A percentile compares a stretch with the other conserved stretches of the same genome.
Conservation (phyloP, 2,329 filamentous ascomycete genomes). For the Colletotrichum nymphaeae region DNA sequence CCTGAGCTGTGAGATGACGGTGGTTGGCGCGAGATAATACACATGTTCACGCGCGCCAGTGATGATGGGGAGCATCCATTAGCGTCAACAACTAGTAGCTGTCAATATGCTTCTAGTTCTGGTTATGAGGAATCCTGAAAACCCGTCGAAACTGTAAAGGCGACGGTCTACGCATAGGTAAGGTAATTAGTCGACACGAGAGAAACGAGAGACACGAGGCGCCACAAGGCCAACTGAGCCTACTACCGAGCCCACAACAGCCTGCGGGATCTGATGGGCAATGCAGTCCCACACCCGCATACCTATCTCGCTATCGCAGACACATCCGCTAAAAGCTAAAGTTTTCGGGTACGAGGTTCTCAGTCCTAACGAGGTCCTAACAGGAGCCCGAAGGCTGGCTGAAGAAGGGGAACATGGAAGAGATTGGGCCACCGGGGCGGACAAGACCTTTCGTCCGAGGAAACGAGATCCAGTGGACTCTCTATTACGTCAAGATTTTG, state of each 20-base stretch:
- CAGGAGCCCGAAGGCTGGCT: no score
- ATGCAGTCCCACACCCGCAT: neutral
- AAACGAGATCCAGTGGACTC: neutral
- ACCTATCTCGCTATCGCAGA: conserved; percentile 2
- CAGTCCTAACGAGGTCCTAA: neutral
- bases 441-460: neutral
- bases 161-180: neutral
- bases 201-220: neutral
- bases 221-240: neutral
- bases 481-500: neutral
- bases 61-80: neutral
- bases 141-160: neutral
- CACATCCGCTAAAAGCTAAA: neutral
- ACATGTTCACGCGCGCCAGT: neutral
- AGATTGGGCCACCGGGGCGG: neutral
- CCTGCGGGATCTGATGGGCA: neutral
- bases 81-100: neutral
- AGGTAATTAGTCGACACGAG: neutral
- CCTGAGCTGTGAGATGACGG: neutral
- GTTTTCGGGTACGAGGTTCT: neutral
- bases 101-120: neutral
- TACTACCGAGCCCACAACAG: no score
- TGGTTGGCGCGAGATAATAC: neutral
- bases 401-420: neutral
- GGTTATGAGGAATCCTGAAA: neutral